phyloP scores from a whole-genome alignment of 208 protist genomes.

The Wallacemonas collosoma region DNA sequence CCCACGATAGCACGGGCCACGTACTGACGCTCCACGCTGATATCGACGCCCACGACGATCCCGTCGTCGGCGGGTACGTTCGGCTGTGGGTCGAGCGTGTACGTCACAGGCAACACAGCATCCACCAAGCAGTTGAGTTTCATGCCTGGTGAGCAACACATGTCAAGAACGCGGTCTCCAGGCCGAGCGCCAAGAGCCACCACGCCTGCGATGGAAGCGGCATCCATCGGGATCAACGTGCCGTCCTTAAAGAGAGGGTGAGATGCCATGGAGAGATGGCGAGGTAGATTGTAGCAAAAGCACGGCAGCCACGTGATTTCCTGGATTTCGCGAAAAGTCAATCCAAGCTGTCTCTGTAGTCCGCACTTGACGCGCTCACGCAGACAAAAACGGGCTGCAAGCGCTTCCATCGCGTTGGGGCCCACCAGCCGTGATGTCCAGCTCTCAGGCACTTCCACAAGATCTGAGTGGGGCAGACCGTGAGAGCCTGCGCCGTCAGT shows the following conservation, averaged over 20 bases:
- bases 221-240: constrained; percentile 79
- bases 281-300: constrained; percentile 48
- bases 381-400: neutral
- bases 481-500: too few relatives aligned
- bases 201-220: constrained; percentile 81
- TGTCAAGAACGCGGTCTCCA: constrained; percentile 76
- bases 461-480: neutral
- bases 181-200: constrained; percentile 57
- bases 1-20: constrained; percentile 44
- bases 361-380: constrained; percentile 12
- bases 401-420: neutral
- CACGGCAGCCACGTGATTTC: constrained; percentile 68
- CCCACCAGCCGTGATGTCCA: neutral
- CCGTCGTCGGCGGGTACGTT: constrained; percentile 6
- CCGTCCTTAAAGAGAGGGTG: constrained; percentile 43
- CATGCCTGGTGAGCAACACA: constrained; percentile 90
- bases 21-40: constrained; percentile 63
- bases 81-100: neutral
- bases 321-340: constrained; percentile 27
- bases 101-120: constrained; percentile 28
- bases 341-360: constrained; percentile 19
- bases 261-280: constrained; percentile 27
- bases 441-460: neutral
- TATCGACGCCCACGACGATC: constrained; percentile 72
- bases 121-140: constrained; percentile 78